A percentile compares a stretch with the other conserved stretches of the same genome.
Evolutionary conservation across 306 rosid genomes (phyloP).

Genomic region (Delonix regia): DNA sequence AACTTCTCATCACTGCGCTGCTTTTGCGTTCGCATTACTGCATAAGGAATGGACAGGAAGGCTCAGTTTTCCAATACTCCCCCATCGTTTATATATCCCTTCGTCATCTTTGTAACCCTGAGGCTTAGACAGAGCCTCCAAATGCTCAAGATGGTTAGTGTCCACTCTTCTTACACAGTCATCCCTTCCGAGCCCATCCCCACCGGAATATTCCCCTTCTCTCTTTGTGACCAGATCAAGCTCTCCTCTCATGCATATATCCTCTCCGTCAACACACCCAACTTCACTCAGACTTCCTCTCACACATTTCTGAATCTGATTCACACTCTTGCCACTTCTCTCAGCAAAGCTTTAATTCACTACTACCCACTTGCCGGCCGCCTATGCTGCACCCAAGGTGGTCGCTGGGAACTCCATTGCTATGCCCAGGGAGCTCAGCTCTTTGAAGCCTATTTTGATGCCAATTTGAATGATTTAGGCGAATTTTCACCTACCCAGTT

Average conservation of each 20-base stretch:
- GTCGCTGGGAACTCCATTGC: slow-evolving; percentile 33
- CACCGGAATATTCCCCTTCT: slow-evolving; percentile 16
- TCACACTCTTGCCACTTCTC: slow-evolving; percentile 25
- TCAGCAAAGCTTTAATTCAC: slow-evolving; percentile 30
- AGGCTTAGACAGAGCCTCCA: too few species aligned
- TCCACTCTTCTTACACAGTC: neutral
- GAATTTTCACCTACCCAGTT: slow-evolving; percentile 1
- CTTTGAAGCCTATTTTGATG: slow-evolving; percentile 12
- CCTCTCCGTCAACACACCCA: slow-evolving; percentile 27
- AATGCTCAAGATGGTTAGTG: neutral
- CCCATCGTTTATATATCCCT: too few species aligned
- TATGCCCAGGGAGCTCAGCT: slow-evolving; percentile 32
- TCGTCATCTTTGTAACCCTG: too few species aligned
- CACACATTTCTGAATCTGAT: neutral
- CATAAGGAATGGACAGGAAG: too few species aligned
- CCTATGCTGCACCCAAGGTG: neutral
- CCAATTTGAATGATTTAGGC: neutral
- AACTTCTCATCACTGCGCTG: too few species aligned
- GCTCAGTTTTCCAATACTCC: too few species aligned
- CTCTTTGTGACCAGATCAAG: slow-evolving; percentile 46
- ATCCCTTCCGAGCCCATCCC: slow-evolving; percentile 36
- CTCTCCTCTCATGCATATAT: slow-evolving; percentile 29
- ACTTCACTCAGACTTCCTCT: neutral
- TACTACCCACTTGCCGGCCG: slow-evolving; percentile 40
- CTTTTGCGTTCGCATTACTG: too few species aligned